Evolutionary conservation across 2,329 filamentous ascomycete species (phyloP).

Genomic region (Cladosporium sp.): DNA sequence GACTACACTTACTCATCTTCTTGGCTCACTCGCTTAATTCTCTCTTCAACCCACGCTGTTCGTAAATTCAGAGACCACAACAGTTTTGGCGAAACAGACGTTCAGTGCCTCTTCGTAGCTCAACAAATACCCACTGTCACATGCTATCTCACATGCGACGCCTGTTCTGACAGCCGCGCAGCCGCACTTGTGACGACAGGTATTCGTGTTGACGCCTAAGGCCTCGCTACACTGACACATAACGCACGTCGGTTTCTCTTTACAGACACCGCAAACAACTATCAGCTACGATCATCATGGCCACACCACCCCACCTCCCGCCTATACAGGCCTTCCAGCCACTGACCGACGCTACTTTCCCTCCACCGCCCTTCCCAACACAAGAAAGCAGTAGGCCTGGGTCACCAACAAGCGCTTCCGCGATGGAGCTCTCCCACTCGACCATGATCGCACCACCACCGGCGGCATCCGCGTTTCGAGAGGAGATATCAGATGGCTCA

Average conservation of each 20-base stretch:
- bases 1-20: too few species aligned
- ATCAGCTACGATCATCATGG: background rate
- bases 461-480: background rate
- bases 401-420: constrained; percentile 1
- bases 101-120: too few species aligned
- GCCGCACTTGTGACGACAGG: background rate
- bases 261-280: background rate
- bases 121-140: background rate
- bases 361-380: constrained; percentile 2
- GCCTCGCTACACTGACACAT: background rate
- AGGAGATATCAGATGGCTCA: background rate
- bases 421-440: constrained; percentile 11
- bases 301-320: constrained; percentile 8
- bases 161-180: background rate
- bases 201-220: background rate
- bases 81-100: too few species aligned
- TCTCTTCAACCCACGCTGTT: background rate
- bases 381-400: constrained; percentile 2
- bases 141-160: constrained; percentile 6
- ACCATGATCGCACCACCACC: constrained; percentile 11
- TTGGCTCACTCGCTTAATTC: background rate
- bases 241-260: background rate
- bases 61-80: too few species aligned
- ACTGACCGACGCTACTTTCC: constrained; percentile 2
- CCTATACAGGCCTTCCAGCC: constrained; percentile 10